Conservation (phyloP, 2,329 filamentous ascomycete genomes). For the Blastomyces gilchristii region DNA sequence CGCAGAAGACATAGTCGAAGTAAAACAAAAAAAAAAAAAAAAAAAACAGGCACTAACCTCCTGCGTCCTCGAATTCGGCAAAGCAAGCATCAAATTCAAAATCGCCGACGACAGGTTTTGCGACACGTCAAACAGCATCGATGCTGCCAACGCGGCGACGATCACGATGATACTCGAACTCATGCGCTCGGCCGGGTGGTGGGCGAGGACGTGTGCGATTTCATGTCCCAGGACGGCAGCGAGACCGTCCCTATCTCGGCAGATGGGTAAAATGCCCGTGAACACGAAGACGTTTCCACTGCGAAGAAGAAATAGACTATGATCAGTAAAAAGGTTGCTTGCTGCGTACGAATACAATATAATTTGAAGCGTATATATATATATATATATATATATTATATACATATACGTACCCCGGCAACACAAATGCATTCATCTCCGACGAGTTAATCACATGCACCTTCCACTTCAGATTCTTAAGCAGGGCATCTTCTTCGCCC, state of each 20-base stretch:
- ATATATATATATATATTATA: neutral
- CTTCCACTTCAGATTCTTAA: conserved; percentile 47
- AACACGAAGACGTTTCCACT: conserved; percentile 56
- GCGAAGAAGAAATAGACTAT: neutral
- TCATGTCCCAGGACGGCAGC: conserved; percentile 54
- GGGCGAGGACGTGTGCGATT: conserved; percentile 53
- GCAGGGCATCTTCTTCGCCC: conserved; percentile 12
- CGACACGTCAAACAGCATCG: conserved; percentile 32
- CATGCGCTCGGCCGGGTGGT: conserved; percentile 47
- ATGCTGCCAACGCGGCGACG: conserved; percentile 21
- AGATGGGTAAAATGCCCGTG: conserved; percentile 50
- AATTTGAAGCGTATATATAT: neutral
- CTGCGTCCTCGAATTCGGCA: conserved; percentile 48
- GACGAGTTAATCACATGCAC: conserved; percentile 46
- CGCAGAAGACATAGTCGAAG: neutral
- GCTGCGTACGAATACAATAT: neutral
- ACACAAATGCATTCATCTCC: conserved; percentile 51
- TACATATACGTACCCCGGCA: conserved; percentile 40
- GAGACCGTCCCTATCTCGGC: conserved; percentile 46
- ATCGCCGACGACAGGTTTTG: conserved; percentile 32
- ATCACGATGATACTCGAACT: conserved; percentile 33
- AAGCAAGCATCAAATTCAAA: conserved; percentile 41
- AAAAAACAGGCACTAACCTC: conserved; percentile 32
- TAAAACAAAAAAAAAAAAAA: neutral
- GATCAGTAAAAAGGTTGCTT: neutral